phyloP scores from a whole-genome alignment of 768 basidiomycete species.

The Leccinum longicurvipes region DNA sequence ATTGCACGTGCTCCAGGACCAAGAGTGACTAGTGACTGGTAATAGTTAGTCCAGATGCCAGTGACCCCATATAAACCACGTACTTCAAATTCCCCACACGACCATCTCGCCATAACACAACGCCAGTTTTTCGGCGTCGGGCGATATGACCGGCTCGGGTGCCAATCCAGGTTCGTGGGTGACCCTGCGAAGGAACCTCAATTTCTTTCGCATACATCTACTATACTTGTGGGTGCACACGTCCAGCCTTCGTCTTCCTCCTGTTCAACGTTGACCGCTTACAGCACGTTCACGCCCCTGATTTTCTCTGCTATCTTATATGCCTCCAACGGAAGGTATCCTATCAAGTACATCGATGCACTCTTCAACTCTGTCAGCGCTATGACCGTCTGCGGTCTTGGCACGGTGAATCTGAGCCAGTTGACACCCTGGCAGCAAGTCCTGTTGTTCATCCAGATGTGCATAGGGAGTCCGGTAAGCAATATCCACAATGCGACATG shows the following conservation, averaged over 20 bases:
- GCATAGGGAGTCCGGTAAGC: slow-evolving; percentile 68
- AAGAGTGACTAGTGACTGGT: no score
- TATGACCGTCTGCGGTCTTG: slow-evolving; percentile 75
- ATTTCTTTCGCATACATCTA: slow-evolving; percentile 64
- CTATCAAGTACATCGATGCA: slow-evolving; percentile 71
- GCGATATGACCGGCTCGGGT: slow-evolving; percentile 6
- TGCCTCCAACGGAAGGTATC: slow-evolving; percentile 71
- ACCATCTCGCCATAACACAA: not conserved
- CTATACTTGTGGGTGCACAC: slow-evolving; percentile 52
- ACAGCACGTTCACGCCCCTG: slow-evolving; percentile 74
- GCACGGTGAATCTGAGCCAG: slow-evolving; percentile 63
- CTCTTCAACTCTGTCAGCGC: slow-evolving; percentile 77
- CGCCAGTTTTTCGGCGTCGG: not conserved
- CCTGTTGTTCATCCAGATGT: slow-evolving; percentile 76
- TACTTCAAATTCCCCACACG: no score
- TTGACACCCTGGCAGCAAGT: slow-evolving; percentile 70
- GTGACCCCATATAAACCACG: no score
- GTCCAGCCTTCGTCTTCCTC: not conserved
- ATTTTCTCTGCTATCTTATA: slow-evolving; percentile 79
- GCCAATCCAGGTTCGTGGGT: slow-evolving; percentile 15
- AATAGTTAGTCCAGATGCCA: no score
- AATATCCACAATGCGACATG: not conserved
- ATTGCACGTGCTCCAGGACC: no score
- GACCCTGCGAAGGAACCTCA: slow-evolving; percentile 46
- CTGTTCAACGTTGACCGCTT: slow-evolving; percentile 5